Conservation (phyloP, 805 yeast genomes). For the Suhomyces sp. region DNA sequence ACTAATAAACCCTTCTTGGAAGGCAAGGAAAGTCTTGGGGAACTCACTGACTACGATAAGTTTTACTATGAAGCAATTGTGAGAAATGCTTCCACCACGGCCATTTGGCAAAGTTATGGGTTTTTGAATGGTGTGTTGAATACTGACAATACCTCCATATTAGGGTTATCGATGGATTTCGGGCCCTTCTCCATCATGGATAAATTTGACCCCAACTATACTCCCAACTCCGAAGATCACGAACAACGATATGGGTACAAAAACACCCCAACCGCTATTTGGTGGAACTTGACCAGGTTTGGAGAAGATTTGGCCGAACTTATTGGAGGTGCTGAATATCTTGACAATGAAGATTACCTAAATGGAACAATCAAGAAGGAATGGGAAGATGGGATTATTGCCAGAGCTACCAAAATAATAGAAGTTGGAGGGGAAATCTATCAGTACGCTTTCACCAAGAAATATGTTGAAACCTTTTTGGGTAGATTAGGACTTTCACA, state of each 20-base stretch:
- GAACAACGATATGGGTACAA: conserved; percentile 68
- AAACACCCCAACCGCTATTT: conserved; percentile 82
- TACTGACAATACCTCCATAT: conserved; percentile 89
- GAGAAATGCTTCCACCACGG: conserved; percentile 76
- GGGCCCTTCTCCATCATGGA: conserved; percentile 96
- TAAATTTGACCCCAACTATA: conserved; percentile 72
- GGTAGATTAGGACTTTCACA: conserved; percentile 65
- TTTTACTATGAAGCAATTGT: conserved; percentile 68
- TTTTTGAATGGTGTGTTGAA: conserved; percentile 92
- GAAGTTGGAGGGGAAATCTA: conserved; percentile 63
- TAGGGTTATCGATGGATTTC: conserved; percentile 86
- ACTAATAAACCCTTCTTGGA: conserved; percentile 19
- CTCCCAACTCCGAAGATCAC: conserved; percentile 89
- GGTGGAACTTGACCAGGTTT: conserved; percentile 88
- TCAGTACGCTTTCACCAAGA: conserved; percentile 57
- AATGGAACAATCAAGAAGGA: conserved; percentile 47
- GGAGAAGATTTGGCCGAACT: conserved; percentile 84
- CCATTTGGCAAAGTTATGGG: conserved; percentile 88
- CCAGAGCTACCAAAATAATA: conserved; percentile 65
- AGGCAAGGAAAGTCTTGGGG: conserved; percentile 27
- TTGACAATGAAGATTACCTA: conserved; percentile 45
- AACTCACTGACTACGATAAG: conserved; percentile 60
- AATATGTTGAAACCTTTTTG: conserved; percentile 57
- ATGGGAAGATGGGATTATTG: conserved; percentile 49
- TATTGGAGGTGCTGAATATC: conserved; percentile 61